Conservation (phyloP, 2,329 filamentous ascomycete genomes). For the Tolypocladium inflatum region DNA sequence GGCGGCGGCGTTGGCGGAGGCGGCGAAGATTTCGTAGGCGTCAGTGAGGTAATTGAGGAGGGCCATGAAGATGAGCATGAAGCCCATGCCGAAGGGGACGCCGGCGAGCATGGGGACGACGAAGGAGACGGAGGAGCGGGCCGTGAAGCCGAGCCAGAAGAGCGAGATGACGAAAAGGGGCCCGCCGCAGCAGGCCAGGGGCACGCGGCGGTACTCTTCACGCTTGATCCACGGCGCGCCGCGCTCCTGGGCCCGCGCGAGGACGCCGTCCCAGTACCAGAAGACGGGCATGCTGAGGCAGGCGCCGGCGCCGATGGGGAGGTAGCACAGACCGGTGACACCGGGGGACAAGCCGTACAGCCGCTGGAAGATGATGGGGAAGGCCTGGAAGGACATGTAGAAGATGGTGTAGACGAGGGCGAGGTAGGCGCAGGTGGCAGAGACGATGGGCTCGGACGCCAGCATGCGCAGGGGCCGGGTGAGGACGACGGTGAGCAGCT, state of each 20-base stretch:
- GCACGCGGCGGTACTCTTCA: slow-evolving; percentile 61
- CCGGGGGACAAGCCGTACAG: slow-evolving; percentile 56
- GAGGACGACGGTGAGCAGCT: slow-evolving; percentile 60
- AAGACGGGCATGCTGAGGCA: slow-evolving; percentile 50
- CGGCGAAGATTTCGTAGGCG: slow-evolving; percentile 58
- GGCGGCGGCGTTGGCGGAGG: slow-evolving; percentile 70
- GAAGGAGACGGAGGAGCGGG: slow-evolving; percentile 37
- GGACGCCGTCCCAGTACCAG: slow-evolving; percentile 53
- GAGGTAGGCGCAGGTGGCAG: slow-evolving; percentile 60
- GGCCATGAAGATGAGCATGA: slow-evolving; percentile 54
- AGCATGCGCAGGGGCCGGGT: slow-evolving; percentile 66
- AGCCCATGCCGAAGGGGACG: slow-evolving; percentile 51
- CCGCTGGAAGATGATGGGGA: slow-evolving; percentile 57
- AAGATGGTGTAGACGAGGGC: slow-evolving; percentile 59
- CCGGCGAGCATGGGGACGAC: slow-evolving; percentile 50
- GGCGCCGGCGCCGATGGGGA: slow-evolving; percentile 58
- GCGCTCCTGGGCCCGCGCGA: slow-evolving; percentile 39
- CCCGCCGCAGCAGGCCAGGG: slow-evolving; percentile 61
- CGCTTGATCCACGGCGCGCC: slow-evolving; percentile 47
- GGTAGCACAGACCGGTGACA: slow-evolving; percentile 56
- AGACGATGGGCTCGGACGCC: slow-evolving; percentile 61
- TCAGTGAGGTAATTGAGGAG: slow-evolving; percentile 57
- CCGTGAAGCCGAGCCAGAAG: slow-evolving; percentile 55
- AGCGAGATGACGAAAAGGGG: slow-evolving; percentile 49
- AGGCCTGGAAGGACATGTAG: slow-evolving; percentile 70